Evolutionary conservation across 208 protist species (phyloP).

Genomic region (Trypanosoma grayi): DNA sequence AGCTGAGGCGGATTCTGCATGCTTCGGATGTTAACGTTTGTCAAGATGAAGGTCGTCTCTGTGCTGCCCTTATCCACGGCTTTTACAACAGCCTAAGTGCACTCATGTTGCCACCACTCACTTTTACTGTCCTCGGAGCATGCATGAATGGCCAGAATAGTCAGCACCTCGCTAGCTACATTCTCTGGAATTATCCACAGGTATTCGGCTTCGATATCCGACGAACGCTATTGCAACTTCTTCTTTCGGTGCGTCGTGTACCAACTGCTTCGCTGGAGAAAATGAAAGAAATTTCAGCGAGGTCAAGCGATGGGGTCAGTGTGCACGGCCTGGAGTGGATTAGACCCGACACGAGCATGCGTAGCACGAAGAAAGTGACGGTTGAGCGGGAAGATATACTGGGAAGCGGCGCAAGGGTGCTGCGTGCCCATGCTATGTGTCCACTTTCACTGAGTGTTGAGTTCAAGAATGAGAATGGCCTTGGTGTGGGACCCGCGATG

Average conservation of each 20-base stretch:
- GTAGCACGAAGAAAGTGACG: constrained; percentile 34
- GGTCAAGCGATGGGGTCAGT: background rate
- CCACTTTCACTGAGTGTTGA: constrained; percentile 63
- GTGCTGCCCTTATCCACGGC: constrained; percentile 69
- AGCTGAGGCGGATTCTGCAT: constrained; percentile 1
- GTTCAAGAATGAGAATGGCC: constrained; percentile 76
- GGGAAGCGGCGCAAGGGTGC: constrained; percentile 30
- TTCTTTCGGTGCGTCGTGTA: constrained; percentile 46
- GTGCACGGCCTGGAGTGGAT: constrained; percentile 59
- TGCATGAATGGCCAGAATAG: constrained; percentile 6
- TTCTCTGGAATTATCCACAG: constrained; percentile 65
- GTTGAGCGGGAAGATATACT: constrained; percentile 46
- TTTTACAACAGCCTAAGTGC: constrained; percentile 55
- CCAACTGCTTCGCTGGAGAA: constrained; percentile 8
- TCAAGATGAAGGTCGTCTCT: constrained; percentile 45
- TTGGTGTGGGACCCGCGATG: constrained; percentile 73
- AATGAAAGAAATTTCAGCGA: constrained; percentile 8
- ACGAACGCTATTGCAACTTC: constrained; percentile 49
- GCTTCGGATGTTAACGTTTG: background rate
- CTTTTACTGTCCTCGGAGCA: constrained; percentile 23
- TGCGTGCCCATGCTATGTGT: constrained; percentile 49
- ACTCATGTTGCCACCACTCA: constrained; percentile 53
- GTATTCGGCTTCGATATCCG: constrained; percentile 70
- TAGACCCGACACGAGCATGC: constrained; percentile 18
- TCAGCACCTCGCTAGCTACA: constrained; percentile 45